A percentile compares a stretch with the other conserved stretches of the same genome.
phyloP scores from a whole-genome alignment of 2,329 filamentous ascomycete genomes.

The Pseudogymnoascus sp. region DNA sequence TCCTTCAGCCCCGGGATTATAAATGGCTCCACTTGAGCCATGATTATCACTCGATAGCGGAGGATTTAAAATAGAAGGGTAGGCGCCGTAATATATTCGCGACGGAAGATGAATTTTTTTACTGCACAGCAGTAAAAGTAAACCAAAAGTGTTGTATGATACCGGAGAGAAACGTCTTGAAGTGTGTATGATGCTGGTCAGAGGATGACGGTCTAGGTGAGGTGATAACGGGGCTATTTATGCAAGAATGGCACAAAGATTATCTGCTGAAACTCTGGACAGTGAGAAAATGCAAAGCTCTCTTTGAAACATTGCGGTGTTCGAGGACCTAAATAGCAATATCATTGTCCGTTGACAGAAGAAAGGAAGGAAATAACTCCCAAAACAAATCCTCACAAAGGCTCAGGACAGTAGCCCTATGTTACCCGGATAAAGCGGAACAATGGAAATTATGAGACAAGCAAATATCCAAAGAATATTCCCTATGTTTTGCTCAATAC shows the following conservation, averaged over 20 bases:
- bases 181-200: neutral
- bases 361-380: neutral
- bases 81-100: neutral
- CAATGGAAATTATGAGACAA: neutral
- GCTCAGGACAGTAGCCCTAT: neutral
- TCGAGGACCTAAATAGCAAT: neutral
- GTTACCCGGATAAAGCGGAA: neutral
- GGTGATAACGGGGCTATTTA: neutral
- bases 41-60: neutral
- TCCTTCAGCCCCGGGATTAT: neutral
- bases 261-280: neutral
- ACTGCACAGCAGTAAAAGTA: neutral
- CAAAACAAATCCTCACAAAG: neutral
- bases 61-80: neutral
- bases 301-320: neutral
- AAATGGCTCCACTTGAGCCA: neutral
- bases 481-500: neutral
- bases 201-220: neutral
- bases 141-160: neutral
- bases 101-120: neutral
- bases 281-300: neutral
- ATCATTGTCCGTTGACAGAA: neutral
- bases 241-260: neutral
- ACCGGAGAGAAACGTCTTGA: neutral
- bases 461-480: neutral